Base-by-base conservation (phyloP, 2,329 filamentous ascomycete genomes). In the Ceratocystis huliohia region DNA sequence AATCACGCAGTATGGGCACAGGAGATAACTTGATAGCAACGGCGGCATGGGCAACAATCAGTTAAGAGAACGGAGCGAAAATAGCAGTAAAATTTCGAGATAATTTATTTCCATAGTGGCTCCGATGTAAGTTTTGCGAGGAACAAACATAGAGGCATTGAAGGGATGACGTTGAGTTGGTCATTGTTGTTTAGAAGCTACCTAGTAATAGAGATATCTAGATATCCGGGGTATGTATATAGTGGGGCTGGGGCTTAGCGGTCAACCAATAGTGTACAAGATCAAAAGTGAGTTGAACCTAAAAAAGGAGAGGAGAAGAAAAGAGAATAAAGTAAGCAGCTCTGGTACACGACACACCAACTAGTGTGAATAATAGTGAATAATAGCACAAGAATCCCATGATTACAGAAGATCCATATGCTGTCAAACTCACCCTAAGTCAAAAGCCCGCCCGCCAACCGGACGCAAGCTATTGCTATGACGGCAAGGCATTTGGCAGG, bases 1-100 rank as follows among this genome's bases (percentile, higher is more conserved):
- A 57, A 57, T 57, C 53, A 57, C 53, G 53, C 53, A 57, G 53
- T 30, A 57, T 30, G 53, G 28, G 37, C 37, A 41, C 37, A 41
- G 37, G 1, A 13, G 37, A 41, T 33, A 57, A 10, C 13, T 57
- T 17, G 7, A 57, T 33, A 30, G 33, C 30, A 30, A 20, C 48
- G 48, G 25, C 48, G 10, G 37, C 37, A 15, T 13, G 13, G 37
- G 13, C 37, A 41, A 41, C 37, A 4, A 53, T 53, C n/a, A 53
- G 48, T 10, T 53, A 7, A n/a, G 46, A n/a, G 2, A n/a, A n/a
- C 13, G 44, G 5, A 10, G n/a, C 7, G 48, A 53, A 53, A 5
- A 4, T 53, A 17, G 5, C n/a, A n/a, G 48, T 20, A 13, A 6
- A 53, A 25, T 41, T 41, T 1, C 37, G 37, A 41, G 10, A 41